Base-by-base conservation (phyloP, 2,329 filamentous ascomycete genomes). In the Aulographum hederae region DNA sequence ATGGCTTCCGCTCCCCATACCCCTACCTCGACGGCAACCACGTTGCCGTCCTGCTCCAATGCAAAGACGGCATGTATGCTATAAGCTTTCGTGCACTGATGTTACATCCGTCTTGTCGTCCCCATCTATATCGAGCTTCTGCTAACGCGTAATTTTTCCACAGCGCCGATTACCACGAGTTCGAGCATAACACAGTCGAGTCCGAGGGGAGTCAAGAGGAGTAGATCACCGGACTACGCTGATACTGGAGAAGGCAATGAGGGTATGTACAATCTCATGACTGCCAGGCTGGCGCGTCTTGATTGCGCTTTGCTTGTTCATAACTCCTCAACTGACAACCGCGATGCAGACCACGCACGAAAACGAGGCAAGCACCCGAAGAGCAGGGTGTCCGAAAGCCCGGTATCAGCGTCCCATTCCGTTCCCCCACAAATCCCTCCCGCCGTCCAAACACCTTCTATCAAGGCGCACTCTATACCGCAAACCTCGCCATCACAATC, bases 291-390 rank as follows among this genome's bases (percentile, higher is more conserved):
- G n/a, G 21, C 21, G n/a, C n/a, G n/a, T n/a, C n/a, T n/a, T n/a
- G n/a, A n/a, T n/a, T n/a, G n/a, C n/a, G n/a, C n/a, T n/a, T n/a
- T n/a, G n/a, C n/a, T n/a, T n/a, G n/a, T n/a, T n/a, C n/a, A n/a
- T n/a, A n/a, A n/a, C n/a, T n/a, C n/a, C n/a, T n/a, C n/a, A n/a
- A n/a, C n/a, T n/a, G n/a, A n/a, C n/a, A n/a, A n/a, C n/a, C n/a
- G n/a, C n/a, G n/a, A n/a, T n/a, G n/a, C n/a, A n/a, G n/a, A n/a
- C n/a, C n/a, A n/a, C n/a, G n/a, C 49, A 30, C 43, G 52, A 41
- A 56, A 54, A 39, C 51, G 53, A 39, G 66, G 63, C 45, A 67
- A 69, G 56, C 65, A 66, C 40, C 70, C 73, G 55, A 77, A 76
- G 60, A 50, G 63, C 38, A 63, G 65, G 53, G 57, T 66, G 39